These are phyloP conservation scores for Podaxis sp. DNA, from an alignment of 768 basidiomycete genomes.

Conservation along the genomic window DNA sequence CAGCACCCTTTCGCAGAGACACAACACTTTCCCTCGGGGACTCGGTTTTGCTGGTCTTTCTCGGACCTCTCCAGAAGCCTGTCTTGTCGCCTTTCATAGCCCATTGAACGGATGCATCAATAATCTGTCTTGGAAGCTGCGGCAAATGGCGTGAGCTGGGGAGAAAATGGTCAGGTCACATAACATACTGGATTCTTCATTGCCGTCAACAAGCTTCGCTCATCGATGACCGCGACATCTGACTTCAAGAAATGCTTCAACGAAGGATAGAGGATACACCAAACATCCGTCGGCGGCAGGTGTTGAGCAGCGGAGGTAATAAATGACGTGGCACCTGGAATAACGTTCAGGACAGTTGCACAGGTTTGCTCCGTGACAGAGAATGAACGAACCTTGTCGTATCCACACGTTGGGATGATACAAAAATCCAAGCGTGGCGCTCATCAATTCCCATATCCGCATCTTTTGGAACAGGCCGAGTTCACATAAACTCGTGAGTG, in stretches of 20 bases:
- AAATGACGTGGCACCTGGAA: slow-evolving; percentile 77
- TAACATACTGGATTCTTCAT: slow-evolving; percentile 73
- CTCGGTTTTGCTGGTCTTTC: slow-evolving; percentile 49
- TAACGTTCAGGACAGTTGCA: not conserved
- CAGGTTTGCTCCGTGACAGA: not conserved
- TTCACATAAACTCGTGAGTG: slow-evolving; percentile 86
- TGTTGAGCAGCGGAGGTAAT: slow-evolving; percentile 82
- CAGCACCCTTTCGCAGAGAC: slow-evolving; percentile 49
- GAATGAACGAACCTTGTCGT: slow-evolving; percentile 64
- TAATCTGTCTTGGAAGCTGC: slow-evolving; percentile 59
- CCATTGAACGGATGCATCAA: slow-evolving; percentile 85
- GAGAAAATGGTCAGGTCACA: not conserved
- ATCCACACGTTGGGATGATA: slow-evolving; percentile 98
- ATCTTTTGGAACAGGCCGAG: slow-evolving; percentile 89
- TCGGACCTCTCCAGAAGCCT: slow-evolving; percentile 68
- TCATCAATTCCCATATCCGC: slow-evolving; percentile 97
- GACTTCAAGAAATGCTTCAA: slow-evolving; percentile 81
- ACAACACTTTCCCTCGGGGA: slow-evolving; percentile 71
- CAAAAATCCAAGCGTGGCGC: slow-evolving; percentile 79
- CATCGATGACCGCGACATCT: slow-evolving; percentile 73
- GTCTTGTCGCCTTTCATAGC: slow-evolving; percentile 81
- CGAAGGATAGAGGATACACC: slow-evolving; percentile 96
- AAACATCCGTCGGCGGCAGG: slow-evolving; percentile 83
- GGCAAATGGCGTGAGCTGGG: slow-evolving; percentile 23
- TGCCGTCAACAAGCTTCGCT: slow-evolving; percentile 66